Evolutionary conservation across 768 basidiomycete genomes (phyloP).

Genomic region (Termitomyces bulborhizus): DNA sequence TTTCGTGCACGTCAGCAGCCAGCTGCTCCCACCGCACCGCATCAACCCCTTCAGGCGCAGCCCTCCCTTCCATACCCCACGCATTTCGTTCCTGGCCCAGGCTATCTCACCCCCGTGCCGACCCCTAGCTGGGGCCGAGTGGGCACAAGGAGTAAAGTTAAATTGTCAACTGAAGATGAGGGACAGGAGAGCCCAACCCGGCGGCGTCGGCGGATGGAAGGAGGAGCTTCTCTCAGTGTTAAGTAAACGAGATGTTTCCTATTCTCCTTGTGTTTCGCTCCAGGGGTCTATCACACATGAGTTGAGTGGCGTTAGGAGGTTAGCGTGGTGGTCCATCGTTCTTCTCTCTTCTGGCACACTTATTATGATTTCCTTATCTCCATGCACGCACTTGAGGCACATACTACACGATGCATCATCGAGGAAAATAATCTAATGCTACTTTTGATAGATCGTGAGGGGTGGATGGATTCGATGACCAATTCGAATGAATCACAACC

Average conservation of each 20-base stretch:
- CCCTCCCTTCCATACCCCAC: slow-evolving; percentile 34
- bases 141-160: slow-evolving; percentile 29
- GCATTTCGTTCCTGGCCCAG: slow-evolving; percentile 30
- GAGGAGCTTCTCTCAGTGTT: slow-evolving; percentile 48
- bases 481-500: too few species aligned
- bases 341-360: neutral
- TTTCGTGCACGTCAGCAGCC: slow-evolving; percentile 66
- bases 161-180: slow-evolving; percentile 23
- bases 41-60: slow-evolving; percentile 21
- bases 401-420: neutral
- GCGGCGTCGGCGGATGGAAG: slow-evolving; percentile 46
- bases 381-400: neutral
- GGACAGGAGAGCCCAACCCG: slow-evolving; percentile 41
- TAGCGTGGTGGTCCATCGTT: neutral
- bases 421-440: neutral
- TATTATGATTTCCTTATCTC: neutral
- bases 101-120: slow-evolving; percentile 46
- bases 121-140: slow-evolving; percentile 41
- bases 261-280: neutral
- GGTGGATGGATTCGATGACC: neutral
- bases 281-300: neutral
- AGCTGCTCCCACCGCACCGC: slow-evolving; percentile 24
- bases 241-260: slow-evolving; percentile 26
- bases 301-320: neutral
- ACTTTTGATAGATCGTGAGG: neutral